Evolutionary conservation across 225 moss, liverwort and hornwort species (phyloP).

Genomic region (Sphagnum tenellum): DNA sequence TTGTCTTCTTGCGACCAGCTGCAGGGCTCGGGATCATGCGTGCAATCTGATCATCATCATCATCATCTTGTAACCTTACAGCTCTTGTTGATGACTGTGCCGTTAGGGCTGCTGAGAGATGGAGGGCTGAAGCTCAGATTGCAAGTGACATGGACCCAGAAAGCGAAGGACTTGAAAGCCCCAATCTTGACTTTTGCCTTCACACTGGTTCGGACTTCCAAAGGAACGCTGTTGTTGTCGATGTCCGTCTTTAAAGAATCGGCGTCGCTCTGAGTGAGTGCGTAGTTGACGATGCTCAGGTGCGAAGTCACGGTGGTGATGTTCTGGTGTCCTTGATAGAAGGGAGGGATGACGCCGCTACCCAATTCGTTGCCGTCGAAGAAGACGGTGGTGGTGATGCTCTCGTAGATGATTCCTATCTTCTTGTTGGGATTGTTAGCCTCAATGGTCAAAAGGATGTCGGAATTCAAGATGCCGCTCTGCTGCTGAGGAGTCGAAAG

Average conservation of each 20-base stretch:
- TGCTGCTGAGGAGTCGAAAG: constrained; percentile 9
- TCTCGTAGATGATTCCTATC: constrained; percentile 62
- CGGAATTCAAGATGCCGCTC: constrained; percentile 28
- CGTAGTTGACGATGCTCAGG: constrained; percentile 28
- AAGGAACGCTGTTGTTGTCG: constrained; percentile 20
- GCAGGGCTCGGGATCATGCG: no score
- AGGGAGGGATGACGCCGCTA: constrained; percentile 17
- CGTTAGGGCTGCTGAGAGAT: no score
- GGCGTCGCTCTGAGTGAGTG: constrained; percentile 25
- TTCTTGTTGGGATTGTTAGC: constrained; percentile 59
- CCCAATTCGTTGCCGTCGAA: constrained; percentile 46
- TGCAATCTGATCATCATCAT: no score
- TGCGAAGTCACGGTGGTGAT: constrained; percentile 25
- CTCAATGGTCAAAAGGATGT: constrained; percentile 21
- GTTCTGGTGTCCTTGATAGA: constrained; percentile 52
- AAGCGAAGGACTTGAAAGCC: constrained; percentile 29
- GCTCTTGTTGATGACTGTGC: no score
- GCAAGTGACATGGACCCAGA: constrained; percentile 42
- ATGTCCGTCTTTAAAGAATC: constrained; percentile 29
- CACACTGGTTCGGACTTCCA: constrained; percentile 33
- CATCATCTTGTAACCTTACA: no score
- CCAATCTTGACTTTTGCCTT: constrained; percentile 59
- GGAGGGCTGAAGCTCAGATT: not conserved
- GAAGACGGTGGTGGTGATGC: constrained; percentile 31
- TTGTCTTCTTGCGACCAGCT: no score